phyloP scores from a whole-genome alignment of 2,329 filamentous ascomycete genomes.

The Paraphaeosphaeria minitans region DNA sequence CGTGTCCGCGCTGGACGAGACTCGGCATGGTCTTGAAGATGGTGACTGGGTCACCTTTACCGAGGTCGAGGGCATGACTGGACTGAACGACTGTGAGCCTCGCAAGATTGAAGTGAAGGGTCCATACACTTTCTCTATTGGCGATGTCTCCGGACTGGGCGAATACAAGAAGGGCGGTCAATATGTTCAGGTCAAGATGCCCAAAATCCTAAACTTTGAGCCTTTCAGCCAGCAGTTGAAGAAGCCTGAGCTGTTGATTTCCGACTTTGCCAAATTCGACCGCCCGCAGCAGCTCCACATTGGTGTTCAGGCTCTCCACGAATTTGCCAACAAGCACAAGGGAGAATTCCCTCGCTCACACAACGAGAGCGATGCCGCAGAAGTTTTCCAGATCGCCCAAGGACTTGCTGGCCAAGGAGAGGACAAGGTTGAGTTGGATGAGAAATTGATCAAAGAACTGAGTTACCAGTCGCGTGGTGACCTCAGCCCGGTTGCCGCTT shows the following conservation, averaged over 20 bases:
- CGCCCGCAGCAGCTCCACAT: slow-evolving; percentile 89
- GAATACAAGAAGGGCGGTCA: slow-evolving; percentile 87
- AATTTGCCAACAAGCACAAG: slow-evolving; percentile 74
- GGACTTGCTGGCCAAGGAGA: slow-evolving; percentile 69
- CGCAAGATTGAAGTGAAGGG: slow-evolving; percentile 91
- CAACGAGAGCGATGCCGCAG: slow-evolving; percentile 80
- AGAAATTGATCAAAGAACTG: slow-evolving; percentile 90
- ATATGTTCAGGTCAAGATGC: slow-evolving; percentile 98
- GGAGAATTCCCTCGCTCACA: slow-evolving; percentile 80
- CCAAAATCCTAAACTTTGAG: slow-evolving; percentile 89
- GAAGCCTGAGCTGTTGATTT: slow-evolving; percentile 86
- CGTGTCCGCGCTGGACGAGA: slow-evolving; percentile 93
- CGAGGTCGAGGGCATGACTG: slow-evolving; percentile 91
- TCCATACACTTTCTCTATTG: slow-evolving; percentile 96
- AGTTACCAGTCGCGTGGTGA: slow-evolving; percentile 95
- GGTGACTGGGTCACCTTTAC: slow-evolving; percentile 96
- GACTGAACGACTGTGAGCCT: slow-evolving; percentile 79
- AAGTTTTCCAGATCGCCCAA: slow-evolving; percentile 77
- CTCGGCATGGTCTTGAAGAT: slow-evolving; percentile 91
- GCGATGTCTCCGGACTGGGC: slow-evolving; percentile 85
- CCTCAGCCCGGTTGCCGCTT: slow-evolving; percentile 87
- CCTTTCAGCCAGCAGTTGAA: slow-evolving; percentile 76
- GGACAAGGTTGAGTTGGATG: slow-evolving; percentile 81
- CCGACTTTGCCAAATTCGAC: slow-evolving; percentile 98
- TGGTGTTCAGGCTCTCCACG: slow-evolving; percentile 89